Conservation (phyloP, 202 grass and related monocot genomes). For the Bolboschoenoplectus hybrid region DNA sequence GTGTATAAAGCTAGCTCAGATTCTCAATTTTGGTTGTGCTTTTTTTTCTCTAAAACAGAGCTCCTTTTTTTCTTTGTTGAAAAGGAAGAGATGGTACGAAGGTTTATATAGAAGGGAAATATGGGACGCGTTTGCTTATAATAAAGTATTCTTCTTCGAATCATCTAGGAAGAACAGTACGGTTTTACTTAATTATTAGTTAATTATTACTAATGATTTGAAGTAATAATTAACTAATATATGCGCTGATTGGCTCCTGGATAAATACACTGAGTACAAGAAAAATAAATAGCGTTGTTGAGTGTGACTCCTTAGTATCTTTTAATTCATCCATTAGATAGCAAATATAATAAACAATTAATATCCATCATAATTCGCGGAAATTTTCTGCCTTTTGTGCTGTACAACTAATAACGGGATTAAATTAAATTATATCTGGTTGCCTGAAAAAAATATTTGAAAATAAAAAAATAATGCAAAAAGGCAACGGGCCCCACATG, state of each 20-base stretch:
- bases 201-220: neutral
- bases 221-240: neutral
- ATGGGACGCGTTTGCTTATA: conserved; percentile 9
- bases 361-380: neutral
- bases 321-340: no score
- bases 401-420: neutral
- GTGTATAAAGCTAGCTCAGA: neutral
- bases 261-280: neutral
- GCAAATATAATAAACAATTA: no score
- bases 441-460: no score
- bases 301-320: no score
- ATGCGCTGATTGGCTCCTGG: neutral
- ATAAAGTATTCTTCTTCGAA: neutral
- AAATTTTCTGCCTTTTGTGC: neutral
- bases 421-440: no score
- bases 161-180: neutral
- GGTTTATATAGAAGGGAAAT: conserved; percentile 26
- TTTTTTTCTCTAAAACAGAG: neutral
- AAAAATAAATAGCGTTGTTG: neutral
- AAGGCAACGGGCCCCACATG: neutral
- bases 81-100: neutral
- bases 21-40: neutral
- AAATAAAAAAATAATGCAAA: neutral
- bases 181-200: neutral
- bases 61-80: no score